phyloP scores from a whole-genome alignment of 306 rosid species.

The Rosa persica region DNA sequence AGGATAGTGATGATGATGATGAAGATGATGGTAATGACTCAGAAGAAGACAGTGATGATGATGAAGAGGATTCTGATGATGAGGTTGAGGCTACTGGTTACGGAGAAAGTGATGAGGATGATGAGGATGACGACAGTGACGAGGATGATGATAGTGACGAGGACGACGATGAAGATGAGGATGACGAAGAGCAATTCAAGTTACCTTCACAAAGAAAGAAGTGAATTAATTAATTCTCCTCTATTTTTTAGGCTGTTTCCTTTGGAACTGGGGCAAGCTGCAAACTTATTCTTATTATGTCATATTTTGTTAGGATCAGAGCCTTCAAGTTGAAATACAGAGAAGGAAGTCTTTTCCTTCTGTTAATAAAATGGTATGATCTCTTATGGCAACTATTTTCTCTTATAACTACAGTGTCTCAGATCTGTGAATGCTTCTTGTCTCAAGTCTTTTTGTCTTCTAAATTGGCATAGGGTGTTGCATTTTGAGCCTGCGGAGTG shows the following conservation, averaged over 20 bases:
- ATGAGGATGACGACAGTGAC: neutral
- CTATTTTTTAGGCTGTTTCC: neutral
- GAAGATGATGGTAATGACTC: slow-evolving; percentile 12
- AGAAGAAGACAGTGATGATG: slow-evolving; percentile 15
- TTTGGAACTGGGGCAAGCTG: neutral
- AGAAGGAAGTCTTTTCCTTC: neutral
- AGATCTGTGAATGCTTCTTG: neutral
- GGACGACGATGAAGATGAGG: neutral
- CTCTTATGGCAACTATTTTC: neutral
- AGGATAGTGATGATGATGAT: slow-evolving; percentile 10
- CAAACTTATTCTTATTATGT: neutral
- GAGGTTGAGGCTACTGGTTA: neutral
- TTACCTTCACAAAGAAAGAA: slow-evolving; percentile 15
- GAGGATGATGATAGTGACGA: neutral
- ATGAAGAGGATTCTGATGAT: slow-evolving; percentile 10
- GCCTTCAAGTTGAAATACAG: neutral
- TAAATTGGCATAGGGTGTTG: neutral
- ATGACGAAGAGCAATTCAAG: neutral
- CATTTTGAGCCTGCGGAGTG: neutral
- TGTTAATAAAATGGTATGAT: neutral
- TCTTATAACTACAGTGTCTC: neutral
- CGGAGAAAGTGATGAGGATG: neutral
- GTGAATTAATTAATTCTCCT: neutral
- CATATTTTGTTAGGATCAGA: neutral
- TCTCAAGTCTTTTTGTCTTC: neutral